phyloP scores from a whole-genome alignment of 2,329 filamentous ascomycete species.

The Westerdykella sp. region DNA sequence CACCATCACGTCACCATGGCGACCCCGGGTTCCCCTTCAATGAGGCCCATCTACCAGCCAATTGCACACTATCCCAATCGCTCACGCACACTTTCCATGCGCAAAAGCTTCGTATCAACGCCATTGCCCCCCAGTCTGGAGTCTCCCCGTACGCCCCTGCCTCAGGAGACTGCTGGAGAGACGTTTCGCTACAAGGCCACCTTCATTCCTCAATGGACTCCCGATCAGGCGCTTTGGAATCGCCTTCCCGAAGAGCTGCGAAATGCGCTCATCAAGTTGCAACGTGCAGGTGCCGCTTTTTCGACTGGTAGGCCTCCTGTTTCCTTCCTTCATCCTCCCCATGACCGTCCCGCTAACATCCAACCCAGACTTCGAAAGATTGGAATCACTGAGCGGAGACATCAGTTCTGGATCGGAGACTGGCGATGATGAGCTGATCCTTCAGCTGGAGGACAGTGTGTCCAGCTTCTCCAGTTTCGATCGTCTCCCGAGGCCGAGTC shows the following conservation, averaged over 20 bases:
- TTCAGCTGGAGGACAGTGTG: conserved; percentile 17
- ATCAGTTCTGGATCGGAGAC: conserved; percentile 9
- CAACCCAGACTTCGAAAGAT: conserved; percentile 25
- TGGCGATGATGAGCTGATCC: conserved; percentile 18
- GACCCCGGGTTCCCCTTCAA: conserved; percentile 10
- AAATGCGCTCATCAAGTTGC: conserved; percentile 32
- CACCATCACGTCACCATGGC: conserved; percentile 13
- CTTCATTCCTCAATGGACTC: conserved; percentile 36
- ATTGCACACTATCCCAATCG: conserved; percentile 8
- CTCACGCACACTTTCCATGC: conserved; percentile 22
- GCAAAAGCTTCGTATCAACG: conserved; percentile 20
- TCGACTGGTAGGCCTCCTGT: conserved; percentile 34
- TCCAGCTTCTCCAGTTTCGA: neutral
- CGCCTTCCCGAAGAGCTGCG: conserved; percentile 34
- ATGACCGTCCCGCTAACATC: conserved; percentile 3
- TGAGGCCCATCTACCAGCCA: conserved; percentile 14
- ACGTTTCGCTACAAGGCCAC: conserved; percentile 34
- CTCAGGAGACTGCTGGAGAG: conserved; percentile 27
- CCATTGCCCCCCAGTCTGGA: conserved; percentile 16
- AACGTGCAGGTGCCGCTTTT: conserved; percentile 42
- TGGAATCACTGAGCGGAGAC: conserved; percentile 15
- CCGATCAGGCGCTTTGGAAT: conserved; percentile 34
- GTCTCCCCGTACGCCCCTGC: conserved; percentile 26
- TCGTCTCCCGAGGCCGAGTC: conserved; percentile 17
- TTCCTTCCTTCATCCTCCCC: conserved; percentile 8